Evolutionary conservation across 805 yeast species (phyloP).

Genomic region (Ogataea allantospora): DNA sequence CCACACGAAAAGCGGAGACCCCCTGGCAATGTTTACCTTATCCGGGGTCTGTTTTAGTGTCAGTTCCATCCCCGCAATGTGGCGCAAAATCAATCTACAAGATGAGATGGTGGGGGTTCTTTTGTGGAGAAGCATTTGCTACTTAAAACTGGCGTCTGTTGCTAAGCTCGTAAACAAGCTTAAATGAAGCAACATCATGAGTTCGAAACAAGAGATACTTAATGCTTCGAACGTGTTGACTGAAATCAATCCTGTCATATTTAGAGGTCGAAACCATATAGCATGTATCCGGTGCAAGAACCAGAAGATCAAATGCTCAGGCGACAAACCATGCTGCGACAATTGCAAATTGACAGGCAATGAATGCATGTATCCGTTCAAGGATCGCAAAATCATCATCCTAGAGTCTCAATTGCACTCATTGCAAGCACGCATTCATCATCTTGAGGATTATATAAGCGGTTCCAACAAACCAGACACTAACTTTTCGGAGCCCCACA

Average conservation of each 20-base stretch:
- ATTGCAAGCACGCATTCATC: conserved; percentile 25
- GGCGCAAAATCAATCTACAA: background rate
- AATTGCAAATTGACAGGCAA: conserved; percentile 25
- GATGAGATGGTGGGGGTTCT: conserved; percentile 9
- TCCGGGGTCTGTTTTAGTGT: conserved; percentile 2
- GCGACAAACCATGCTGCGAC: conserved; percentile 34
- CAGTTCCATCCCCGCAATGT: conserved; percentile 6
- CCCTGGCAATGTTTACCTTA: conserved; percentile 3
- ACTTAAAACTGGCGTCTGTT: background rate
- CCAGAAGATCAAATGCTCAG: conserved; percentile 52
- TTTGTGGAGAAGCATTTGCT: conserved; percentile 4
- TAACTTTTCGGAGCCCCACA: conserved; percentile 14
- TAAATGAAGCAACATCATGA: conserved; percentile 4
- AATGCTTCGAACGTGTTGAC: conserved; percentile 11
- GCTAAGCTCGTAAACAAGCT: background rate
- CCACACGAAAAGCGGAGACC: conserved; percentile 8
- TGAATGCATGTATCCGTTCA: conserved; percentile 29
- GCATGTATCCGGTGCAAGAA: conserved; percentile 52
- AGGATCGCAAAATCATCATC: conserved; percentile 31
- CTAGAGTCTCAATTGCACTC: conserved; percentile 29
- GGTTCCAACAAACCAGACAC: conserved; percentile 1
- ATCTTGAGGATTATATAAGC: conserved; percentile 23
- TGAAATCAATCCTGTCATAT: conserved; percentile 25
- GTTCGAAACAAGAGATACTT: conserved; percentile 18
- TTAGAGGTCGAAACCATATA: conserved; percentile 31